Percentiles rank a stretch among this genome's conserved stretches.
phyloP scores from a whole-genome alignment of 805 yeast genomes.

The Monosporozyma unispora region DNA sequence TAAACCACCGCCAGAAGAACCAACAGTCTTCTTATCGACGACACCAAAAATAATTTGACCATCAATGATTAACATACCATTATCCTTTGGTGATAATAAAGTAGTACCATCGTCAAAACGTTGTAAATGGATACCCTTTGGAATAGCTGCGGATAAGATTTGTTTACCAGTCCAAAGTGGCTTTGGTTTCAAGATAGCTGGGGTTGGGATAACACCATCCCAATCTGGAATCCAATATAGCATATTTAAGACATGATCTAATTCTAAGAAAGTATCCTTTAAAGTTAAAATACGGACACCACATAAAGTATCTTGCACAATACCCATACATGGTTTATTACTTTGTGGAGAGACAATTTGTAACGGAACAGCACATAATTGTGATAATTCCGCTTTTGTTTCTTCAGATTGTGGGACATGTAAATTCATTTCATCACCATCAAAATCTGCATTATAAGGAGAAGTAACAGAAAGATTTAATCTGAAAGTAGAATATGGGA shows the following conservation, averaged over 20 bases:
- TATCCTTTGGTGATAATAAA: slow-evolving; percentile 75
- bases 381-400: slow-evolving; percentile 91
- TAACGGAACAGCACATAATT: slow-evolving; percentile 92
- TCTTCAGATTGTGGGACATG: slow-evolving; percentile 99
- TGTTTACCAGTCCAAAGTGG: slow-evolving; percentile 99
- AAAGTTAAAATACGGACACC: slow-evolving; percentile 94
- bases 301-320: slow-evolving; percentile 96
- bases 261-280: slow-evolving; percentile 80
- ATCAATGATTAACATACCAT: slow-evolving; percentile 90
- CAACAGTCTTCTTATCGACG: slow-evolving; percentile 95
- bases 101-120: slow-evolving; percentile 88
- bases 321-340: slow-evolving; percentile 99
- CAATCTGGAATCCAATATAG: slow-evolving; percentile 96
- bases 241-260: slow-evolving; percentile 92
- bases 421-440: slow-evolving; percentile 99
- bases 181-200: slow-evolving; percentile 87
- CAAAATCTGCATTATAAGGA: slow-evolving; percentile 99
- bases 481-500: slow-evolving; percentile 98
- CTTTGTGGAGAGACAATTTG: slow-evolving; percentile 98
- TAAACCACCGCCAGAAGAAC: slow-evolving; percentile 96
- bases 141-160: slow-evolving; percentile 82
- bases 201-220: slow-evolving; percentile 97
- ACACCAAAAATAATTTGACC: slow-evolving; percentile 98
- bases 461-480: slow-evolving; percentile 94
- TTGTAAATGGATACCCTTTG: slow-evolving; percentile 90